Conservation (phyloP, 1,284 basidiomycete species). For the Ustilago xerochloae region DNA sequence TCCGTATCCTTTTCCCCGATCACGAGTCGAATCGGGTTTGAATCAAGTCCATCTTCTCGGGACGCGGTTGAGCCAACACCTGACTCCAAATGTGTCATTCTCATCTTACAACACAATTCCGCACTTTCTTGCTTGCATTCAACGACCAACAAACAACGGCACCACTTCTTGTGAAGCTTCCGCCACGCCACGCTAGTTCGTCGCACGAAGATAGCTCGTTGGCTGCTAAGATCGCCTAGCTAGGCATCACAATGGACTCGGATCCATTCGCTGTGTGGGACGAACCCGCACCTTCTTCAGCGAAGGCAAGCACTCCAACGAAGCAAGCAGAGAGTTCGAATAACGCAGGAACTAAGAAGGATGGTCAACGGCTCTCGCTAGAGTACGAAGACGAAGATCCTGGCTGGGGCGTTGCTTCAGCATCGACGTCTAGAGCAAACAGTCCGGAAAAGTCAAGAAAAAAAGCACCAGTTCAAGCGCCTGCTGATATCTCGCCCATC, state of each 20-base stretch:
- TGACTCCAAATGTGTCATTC: not conserved
- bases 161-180: too few relatives aligned
- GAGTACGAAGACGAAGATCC: conserved; percentile 41
- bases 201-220: too few relatives aligned
- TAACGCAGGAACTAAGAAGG: not conserved
- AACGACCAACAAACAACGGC: too few relatives aligned
- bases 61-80: conserved; percentile 30
- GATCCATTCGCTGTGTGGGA: conserved; percentile 51
- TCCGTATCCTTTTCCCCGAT: not conserved
- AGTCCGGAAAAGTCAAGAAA: conserved; percentile 38
- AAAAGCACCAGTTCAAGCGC: not conserved
- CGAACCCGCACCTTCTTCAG: conserved; percentile 22
- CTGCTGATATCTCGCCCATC: not conserved
- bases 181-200: too few relatives aligned
- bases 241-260: conserved; percentile 22
- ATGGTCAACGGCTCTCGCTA: conserved; percentile 16
- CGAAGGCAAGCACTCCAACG: not conserved
- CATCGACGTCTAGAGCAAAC: conserved; percentile 21
- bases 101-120: not conserved
- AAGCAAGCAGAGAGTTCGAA: not conserved
- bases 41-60: conserved; percentile 9
- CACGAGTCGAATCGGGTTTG: not conserved
- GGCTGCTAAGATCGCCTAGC: not conserved
- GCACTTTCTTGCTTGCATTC: not conserved
- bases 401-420: conserved; percentile 32